Conservation (phyloP, 345 rosid genomes). For the Melaleuca quinquenervia region DNA sequence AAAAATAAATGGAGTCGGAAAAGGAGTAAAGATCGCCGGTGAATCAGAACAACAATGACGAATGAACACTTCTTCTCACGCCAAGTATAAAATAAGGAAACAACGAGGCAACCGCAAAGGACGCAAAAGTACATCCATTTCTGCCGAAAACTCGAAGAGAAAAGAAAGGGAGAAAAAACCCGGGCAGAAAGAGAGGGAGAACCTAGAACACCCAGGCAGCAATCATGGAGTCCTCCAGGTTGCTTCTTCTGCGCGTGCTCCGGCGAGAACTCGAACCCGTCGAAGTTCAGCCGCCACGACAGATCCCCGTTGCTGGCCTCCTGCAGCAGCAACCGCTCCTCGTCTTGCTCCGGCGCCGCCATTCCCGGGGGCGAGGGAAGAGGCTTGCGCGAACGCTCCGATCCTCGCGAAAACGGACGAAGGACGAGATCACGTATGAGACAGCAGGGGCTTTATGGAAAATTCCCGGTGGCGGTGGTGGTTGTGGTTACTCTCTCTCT, state of each 20-base stretch:
- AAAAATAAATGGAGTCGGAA: neutral
- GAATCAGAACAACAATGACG: neutral
- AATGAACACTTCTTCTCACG: neutral
- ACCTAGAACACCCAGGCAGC: conserved; percentile 81
- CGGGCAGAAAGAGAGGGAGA: neutral
- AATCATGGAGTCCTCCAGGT: conserved; percentile 34
- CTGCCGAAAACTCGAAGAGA: neutral
- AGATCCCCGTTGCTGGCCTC: conserved; percentile 34
- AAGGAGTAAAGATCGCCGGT: neutral
- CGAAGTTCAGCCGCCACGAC: conserved; percentile 94
- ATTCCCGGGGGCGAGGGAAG: conserved; percentile 3
- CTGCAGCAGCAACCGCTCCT: conserved; percentile 47
- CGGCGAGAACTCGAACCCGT: conserved; percentile 45
- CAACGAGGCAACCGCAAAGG: neutral
- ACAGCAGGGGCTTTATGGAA: conserved; percentile 10
- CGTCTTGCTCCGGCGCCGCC: conserved; percentile 28
- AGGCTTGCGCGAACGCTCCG: neutral
- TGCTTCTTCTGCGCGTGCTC: conserved; percentile 44
- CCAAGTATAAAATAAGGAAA: neutral
- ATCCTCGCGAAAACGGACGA: neutral
- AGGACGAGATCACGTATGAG: conserved; percentile 1
- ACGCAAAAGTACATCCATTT: neutral
- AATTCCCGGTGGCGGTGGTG: neutral
- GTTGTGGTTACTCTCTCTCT: neutral
- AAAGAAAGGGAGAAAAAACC: neutral